Evolutionary conservation across 306 rosid genomes (phyloP).

Genomic region (Inga leiocalycina): DNA sequence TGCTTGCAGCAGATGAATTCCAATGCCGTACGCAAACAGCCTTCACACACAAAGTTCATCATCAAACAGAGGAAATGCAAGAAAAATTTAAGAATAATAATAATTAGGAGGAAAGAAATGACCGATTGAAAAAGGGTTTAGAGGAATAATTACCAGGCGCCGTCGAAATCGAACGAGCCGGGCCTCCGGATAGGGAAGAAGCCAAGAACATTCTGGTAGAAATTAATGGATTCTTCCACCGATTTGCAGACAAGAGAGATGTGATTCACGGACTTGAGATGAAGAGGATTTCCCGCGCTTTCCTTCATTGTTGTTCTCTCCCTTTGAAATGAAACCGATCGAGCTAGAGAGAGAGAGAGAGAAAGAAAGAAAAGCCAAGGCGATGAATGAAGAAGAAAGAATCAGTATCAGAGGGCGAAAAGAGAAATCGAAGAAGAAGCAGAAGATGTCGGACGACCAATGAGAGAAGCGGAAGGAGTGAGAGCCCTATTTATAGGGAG

Average conservation of each 20-base stretch:
- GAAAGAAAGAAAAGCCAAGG: neutral
- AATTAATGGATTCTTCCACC: slow-evolving; percentile 59
- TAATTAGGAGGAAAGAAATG: too few species aligned
- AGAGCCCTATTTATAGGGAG: slow-evolving; percentile 30
- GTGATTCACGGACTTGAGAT: slow-evolving; percentile 83
- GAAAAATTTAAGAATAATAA: neutral
- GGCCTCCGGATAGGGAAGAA: slow-evolving; percentile 86
- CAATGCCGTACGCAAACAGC: slow-evolving; percentile 88
- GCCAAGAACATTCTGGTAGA: slow-evolving; percentile 82
- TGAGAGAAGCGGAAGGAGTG: slow-evolving; percentile 12
- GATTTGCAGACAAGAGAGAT: slow-evolving; percentile 75
- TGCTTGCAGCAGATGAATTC: slow-evolving; percentile 80
- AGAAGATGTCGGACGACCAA: neutral
- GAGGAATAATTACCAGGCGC: slow-evolving; percentile 60
- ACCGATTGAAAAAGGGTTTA: too few species aligned
- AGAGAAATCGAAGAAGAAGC: neutral
- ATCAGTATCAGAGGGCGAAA: too few species aligned
- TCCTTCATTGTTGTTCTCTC: slow-evolving; percentile 57
- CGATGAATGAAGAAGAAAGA: too few species aligned
- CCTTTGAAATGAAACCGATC: neutral
- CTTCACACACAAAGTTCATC: slow-evolving; percentile 36
- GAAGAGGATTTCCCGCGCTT: slow-evolving; percentile 70
- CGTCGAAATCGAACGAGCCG: slow-evolving; percentile 79
- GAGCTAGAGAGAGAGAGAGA: too few species aligned
- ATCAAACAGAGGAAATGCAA: neutral